Percentiles rank a stretch among this genome's conserved stretches.
These are phyloP conservation scores for Cordyceps sp. DNA, from an alignment of 2,329 filamentous ascomycete genomes.

Conservation along the genomic window DNA sequence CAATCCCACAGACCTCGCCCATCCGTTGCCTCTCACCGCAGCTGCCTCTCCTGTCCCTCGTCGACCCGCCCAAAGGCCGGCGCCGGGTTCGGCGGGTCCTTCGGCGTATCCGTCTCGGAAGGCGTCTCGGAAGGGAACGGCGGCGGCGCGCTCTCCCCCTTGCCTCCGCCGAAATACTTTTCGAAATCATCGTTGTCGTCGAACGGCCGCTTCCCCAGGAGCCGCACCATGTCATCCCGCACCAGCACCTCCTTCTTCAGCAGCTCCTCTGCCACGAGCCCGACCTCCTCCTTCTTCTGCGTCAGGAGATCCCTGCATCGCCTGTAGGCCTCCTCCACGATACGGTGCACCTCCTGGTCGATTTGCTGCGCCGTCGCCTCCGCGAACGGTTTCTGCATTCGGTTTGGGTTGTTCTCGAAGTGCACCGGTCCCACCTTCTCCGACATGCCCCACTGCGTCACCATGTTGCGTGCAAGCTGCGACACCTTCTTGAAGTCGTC, in stretches of 20 bases:
- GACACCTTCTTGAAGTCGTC: slow-evolving; percentile 99
- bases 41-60: background rate
- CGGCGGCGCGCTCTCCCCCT: slow-evolving; percentile 39
- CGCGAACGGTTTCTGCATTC: slow-evolving; percentile 86
- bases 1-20: too few species aligned
- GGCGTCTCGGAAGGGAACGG: slow-evolving; percentile 22
- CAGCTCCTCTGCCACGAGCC: slow-evolving; percentile 82
- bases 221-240: slow-evolving; percentile 78
- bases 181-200: slow-evolving; percentile 74
- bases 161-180: slow-evolving; percentile 70
- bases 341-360: slow-evolving; percentile 77
- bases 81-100: slow-evolving; percentile 18
- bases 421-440: slow-evolving; percentile 84
- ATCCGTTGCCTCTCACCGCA: too few species aligned
- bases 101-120: slow-evolving; percentile 22
- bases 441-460: slow-evolving; percentile 99
- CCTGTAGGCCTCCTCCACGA: slow-evolving; percentile 83
- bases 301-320: slow-evolving; percentile 72
- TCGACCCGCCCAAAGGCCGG: slow-evolving; percentile 19
- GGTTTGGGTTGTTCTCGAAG: slow-evolving; percentile 70
- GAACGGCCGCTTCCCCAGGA: slow-evolving; percentile 73
- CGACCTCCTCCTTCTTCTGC: slow-evolving; percentile 77
- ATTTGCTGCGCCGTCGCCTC: slow-evolving; percentile 88
- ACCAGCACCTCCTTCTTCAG: slow-evolving; percentile 81
- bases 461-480: slow-evolving; percentile 89